Evolutionary conservation across 108 stramenopile species (phyloP).

Genomic region (Skeletonema costatum): DNA sequence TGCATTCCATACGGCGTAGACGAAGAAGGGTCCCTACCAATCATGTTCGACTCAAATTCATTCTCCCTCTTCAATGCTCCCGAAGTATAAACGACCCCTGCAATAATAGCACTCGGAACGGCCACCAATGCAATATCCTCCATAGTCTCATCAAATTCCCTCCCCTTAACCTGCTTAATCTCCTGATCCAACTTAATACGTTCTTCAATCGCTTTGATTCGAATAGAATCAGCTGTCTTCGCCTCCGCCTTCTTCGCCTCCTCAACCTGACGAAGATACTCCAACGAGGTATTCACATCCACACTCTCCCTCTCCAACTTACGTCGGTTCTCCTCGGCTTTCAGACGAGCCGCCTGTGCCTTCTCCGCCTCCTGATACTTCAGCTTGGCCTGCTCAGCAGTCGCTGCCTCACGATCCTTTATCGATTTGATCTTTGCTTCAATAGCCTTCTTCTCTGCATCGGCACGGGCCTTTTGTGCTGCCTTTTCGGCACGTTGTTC

Average conservation of each 20-base stretch:
- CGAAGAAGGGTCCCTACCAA: background rate
- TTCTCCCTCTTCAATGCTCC: background rate
- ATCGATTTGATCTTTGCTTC: background rate
- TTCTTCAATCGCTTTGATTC: background rate
- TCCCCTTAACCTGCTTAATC: background rate
- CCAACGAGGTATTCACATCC: background rate
- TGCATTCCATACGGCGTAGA: background rate
- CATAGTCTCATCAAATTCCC: background rate
- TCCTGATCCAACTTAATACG: background rate
- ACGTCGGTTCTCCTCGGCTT: background rate
- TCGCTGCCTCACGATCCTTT: background rate
- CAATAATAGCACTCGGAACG: background rate
- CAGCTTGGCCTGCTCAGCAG: background rate
- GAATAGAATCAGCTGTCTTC: background rate
- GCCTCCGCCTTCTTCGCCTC: background rate
- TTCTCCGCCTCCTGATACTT: conserved; percentile 4
- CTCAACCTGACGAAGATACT: background rate
- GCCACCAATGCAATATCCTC: conserved; percentile 4
- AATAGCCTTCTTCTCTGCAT: background rate
- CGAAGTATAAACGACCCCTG: background rate
- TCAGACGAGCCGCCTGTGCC: background rate
- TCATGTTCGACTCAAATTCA: background rate
- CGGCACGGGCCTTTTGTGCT: background rate
- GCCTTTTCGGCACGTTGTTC: conserved; percentile 3
- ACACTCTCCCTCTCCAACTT: background rate